Evolutionary conservation across 202 grass and related monocot species (phyloP).

Genomic region (Digitaria exilis): DNA sequence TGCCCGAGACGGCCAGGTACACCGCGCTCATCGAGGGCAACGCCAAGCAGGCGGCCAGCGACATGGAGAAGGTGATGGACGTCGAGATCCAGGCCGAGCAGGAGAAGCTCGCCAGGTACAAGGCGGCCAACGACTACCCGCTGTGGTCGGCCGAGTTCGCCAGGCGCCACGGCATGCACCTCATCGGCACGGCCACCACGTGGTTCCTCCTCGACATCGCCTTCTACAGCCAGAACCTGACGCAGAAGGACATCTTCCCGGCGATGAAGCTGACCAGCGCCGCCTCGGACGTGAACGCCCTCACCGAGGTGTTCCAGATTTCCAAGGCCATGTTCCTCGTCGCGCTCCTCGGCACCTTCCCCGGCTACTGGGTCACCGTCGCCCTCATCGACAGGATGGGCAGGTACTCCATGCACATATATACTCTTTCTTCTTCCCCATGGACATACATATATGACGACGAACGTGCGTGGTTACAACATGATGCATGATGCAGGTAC

Average conservation of each 20-base stretch:
- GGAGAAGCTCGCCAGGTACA: slow-evolving; percentile 38
- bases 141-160: slow-evolving; percentile 50
- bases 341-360: slow-evolving; percentile 63
- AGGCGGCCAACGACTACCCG: slow-evolving; percentile 45
- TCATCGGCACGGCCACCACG: slow-evolving; percentile 57
- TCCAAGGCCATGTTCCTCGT: slow-evolving; percentile 56
- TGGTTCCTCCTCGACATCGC: slow-evolving; percentile 81
- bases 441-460: no score
- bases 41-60: slow-evolving; percentile 51
- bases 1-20: slow-evolving; percentile 74
- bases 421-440: no score
- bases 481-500: slow-evolving; percentile 1
- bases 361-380: slow-evolving; percentile 78
- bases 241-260: slow-evolving; percentile 67
- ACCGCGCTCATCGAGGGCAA: slow-evolving; percentile 60
- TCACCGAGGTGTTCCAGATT: slow-evolving; percentile 56
- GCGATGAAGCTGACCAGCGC: slow-evolving; percentile 47
- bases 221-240: slow-evolving; percentile 74
- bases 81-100: slow-evolving; percentile 32
- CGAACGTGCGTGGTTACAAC: no score
- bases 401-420: slow-evolving; percentile 30
- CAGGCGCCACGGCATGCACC: slow-evolving; percentile 48
- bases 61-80: slow-evolving; percentile 56
- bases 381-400: slow-evolving; percentile 61
- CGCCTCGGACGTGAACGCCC: slow-evolving; percentile 35